These are phyloP conservation scores for Chimonanthus salicifolius DNA, from an alignment of 164 flowering plant species.

Conservation along the genomic window DNA sequence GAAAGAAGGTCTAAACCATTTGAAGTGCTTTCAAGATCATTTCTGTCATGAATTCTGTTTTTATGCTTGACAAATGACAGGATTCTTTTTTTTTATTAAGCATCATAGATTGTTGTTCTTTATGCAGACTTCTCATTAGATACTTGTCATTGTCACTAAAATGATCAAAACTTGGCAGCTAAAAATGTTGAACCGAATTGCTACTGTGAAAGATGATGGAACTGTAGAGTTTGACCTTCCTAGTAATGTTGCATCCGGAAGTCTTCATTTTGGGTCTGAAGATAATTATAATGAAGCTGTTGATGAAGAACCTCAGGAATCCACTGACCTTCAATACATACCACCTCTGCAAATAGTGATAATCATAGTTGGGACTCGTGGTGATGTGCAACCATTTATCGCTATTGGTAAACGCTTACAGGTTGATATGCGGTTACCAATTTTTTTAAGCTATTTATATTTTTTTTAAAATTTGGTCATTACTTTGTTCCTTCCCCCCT, in stretches of 20 bases:
- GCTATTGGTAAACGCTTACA: slow-evolving; percentile 94
- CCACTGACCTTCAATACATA: slow-evolving; percentile 54
- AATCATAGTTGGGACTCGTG: slow-evolving; percentile 96
- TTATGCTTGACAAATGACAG: background rate
- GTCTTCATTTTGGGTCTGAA: slow-evolving; percentile 33
- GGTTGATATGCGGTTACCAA: slow-evolving; percentile 32
- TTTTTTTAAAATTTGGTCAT: too few relatives aligned
- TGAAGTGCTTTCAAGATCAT: background rate
- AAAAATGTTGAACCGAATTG: slow-evolving; percentile 82
- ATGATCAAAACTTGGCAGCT: slow-evolving; percentile 45
- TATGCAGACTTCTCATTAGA: background rate
- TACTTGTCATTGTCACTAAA: background rate
- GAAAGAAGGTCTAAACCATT: slow-evolving; percentile 51
- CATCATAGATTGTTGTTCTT: background rate
- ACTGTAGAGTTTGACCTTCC: slow-evolving; percentile 91
- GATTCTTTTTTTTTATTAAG: background rate
- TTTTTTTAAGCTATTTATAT: background rate
- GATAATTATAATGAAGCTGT: slow-evolving; percentile 31
- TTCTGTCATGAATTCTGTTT: background rate
- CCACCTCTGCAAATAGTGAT: slow-evolving; percentile 91
- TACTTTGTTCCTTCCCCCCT: too few relatives aligned
- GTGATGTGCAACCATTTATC: slow-evolving; percentile 95
- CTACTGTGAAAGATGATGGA: slow-evolving; percentile 94
- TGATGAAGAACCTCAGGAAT: slow-evolving; percentile 58
- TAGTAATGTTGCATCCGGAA: slow-evolving; percentile 40